Evolutionary conservation across 176 grass and related monocot species (phyloP).

Genomic region (maize (Zea mays)): Zm-B73-REFERENCE-NAM-5.0 NC_050100.1:63060501-63061000

Average conservation of each 20-base stretch:
- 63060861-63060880: not conserved
- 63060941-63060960: not conserved
- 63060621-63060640: not conserved
- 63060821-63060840: constrained; percentile 7
- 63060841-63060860: not conserved
- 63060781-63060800: not conserved
- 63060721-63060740: not conserved
- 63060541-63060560: not conserved
- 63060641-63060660: not conserved
- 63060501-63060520: constrained; percentile 6
- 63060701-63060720: not conserved
- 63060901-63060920: constrained; percentile 21
- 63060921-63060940: not conserved
- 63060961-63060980: not conserved
- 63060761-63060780: constrained; percentile 24
- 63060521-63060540: not conserved
- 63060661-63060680: not conserved
- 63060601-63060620: not conserved
- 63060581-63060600: not conserved
- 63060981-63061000: not conserved
- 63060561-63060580: not conserved
- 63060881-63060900: constrained; percentile 1
- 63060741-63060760: constrained; percentile 3
- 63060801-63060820: constrained; percentile 1
- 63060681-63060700: not conserved